phyloP scores from a whole-genome alignment of 352 stramenopile genomes.

The Globisporangium okanoganense region DNA sequence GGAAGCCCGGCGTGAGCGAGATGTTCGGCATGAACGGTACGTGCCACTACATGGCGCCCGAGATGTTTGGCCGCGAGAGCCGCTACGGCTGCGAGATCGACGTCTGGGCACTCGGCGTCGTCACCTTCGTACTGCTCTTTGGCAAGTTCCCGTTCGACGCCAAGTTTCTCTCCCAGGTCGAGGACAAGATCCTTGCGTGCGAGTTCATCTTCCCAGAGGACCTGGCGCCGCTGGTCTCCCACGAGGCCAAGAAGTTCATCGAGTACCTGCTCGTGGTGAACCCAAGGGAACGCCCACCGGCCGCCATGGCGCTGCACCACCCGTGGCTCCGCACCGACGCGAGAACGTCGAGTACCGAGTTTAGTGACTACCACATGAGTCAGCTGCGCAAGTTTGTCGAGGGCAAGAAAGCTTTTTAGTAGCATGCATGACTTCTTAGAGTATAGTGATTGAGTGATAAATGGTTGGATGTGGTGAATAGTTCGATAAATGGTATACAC shows the following conservation, averaged over 20 bases:
- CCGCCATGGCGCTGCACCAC: constrained; percentile 58
- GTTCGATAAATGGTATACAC: neutral
- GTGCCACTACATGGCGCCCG: constrained; percentile 80
- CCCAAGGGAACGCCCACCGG: constrained; percentile 51
- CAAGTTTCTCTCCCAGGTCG: constrained; percentile 76
- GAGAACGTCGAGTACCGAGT: constrained; percentile 21
- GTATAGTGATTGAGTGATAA: neutral
- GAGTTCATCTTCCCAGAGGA: constrained; percentile 56
- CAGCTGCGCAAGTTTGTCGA: constrained; percentile 43
- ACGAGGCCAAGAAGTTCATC: constrained; percentile 74
- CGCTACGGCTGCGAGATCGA: constrained; percentile 66
- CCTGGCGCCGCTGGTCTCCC: constrained; percentile 46
- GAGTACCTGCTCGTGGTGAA: constrained; percentile 66
- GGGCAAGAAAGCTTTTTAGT: constrained; percentile 32
- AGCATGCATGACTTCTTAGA: neutral
- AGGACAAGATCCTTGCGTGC: constrained; percentile 76
- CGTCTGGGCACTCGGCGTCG: constrained; percentile 74
- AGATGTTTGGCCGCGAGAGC: constrained; percentile 68
- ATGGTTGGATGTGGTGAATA: neutral
- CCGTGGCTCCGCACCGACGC: constrained; percentile 61
- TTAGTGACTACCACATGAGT: constrained; percentile 46
- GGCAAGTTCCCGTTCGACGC: constrained; percentile 73
- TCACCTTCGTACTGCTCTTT: constrained; percentile 73
- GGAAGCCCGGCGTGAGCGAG: constrained; percentile 27
- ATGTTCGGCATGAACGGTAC: constrained; percentile 84